Percentiles rank a stretch among this genome's conserved stretches.
These are phyloP conservation scores for Dioszegia crocea DNA, from an alignment of 768 basidiomycete genomes.

Conservation along the genomic window DNA sequence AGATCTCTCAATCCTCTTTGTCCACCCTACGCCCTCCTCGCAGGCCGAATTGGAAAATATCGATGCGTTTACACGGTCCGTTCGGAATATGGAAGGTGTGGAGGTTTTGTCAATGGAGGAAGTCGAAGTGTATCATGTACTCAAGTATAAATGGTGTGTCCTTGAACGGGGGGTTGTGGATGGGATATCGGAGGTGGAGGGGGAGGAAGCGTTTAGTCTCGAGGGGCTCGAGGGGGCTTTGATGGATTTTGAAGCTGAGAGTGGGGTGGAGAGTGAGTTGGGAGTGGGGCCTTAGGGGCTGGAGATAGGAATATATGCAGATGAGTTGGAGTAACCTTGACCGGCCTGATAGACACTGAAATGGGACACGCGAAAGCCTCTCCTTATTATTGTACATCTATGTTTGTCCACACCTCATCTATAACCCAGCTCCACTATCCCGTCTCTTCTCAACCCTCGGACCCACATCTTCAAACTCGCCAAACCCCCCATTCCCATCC, in stretches of 20 bases:
- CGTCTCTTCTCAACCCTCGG: too few species aligned
- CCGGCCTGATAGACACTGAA: too few species aligned
- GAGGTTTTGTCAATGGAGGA: slow-evolving; percentile 60
- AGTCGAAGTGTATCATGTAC: slow-evolving; percentile 69
- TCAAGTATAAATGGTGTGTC: slow-evolving; percentile 77
- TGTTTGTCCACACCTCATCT: too few species aligned
- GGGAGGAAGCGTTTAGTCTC: neutral
- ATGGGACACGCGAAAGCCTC: too few species aligned
- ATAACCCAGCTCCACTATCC: too few species aligned
- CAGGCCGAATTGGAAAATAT: slow-evolving; percentile 6
- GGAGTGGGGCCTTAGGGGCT: too few species aligned
- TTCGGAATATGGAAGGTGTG: slow-evolving; percentile 67
- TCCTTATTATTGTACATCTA: slow-evolving; percentile 3
- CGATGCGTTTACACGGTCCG: slow-evolving; percentile 57
- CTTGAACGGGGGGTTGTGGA: slow-evolving; percentile 81
- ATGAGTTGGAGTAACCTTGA: too few species aligned
- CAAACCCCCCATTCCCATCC: slow-evolving; percentile 35
- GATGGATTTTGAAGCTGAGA: neutral
- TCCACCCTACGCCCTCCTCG: slow-evolving; percentile 25
- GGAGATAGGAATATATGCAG: too few species aligned
- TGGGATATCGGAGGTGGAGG: slow-evolving; percentile 15
- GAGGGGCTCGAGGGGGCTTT: slow-evolving; percentile 1
- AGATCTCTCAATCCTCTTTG: slow-evolving; percentile 42
- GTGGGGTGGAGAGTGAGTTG: too few species aligned
- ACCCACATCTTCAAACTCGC: slow-evolving; percentile 27